phyloP scores from a whole-genome alignment of 2,329 filamentous ascomycete genomes.

The Alternaria metachromatica region DNA sequence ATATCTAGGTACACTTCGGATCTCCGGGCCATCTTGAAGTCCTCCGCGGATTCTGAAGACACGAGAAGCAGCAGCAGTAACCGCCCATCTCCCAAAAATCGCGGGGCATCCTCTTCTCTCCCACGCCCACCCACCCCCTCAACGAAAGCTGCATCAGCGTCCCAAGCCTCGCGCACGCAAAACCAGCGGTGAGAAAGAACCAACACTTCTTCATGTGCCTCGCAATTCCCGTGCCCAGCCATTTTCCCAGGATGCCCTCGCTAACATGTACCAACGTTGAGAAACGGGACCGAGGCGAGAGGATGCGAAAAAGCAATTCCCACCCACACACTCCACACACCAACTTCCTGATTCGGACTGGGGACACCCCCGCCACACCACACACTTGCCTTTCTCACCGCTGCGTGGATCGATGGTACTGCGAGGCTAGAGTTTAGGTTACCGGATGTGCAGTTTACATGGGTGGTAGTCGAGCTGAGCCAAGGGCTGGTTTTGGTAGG shows the following conservation, averaged over 20 bases:
- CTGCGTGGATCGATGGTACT: not conserved
- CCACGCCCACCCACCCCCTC: not conserved
- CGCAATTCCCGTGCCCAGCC: not conserved
- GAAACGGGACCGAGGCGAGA: conserved; percentile 2
- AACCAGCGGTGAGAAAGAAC: conserved; percentile 1
- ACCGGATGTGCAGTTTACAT: not conserved
- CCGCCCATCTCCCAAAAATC: not conserved
- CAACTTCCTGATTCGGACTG: not conserved
- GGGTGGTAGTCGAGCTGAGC: not conserved
- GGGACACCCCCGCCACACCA: not conserved
- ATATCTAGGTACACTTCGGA: not conserved
- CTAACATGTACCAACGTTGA: conserved; percentile 2
- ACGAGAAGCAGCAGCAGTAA: not conserved
- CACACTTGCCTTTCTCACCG: not conserved
- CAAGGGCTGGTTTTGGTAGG: not conserved
- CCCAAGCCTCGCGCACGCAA: not conserved
- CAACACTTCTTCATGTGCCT: not conserved
- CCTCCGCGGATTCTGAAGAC: not conserved
- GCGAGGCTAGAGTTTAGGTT: not conserved
- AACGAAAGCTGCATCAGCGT: not conserved
- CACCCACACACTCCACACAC: not conserved
- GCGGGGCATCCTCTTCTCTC: not conserved
- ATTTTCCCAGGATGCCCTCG: not conserved
- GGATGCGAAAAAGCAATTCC: not conserved
- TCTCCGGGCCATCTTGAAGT: not conserved